phyloP scores from a whole-genome alignment of 805 yeast genomes.

The Martiniozyma abietophila region DNA sequence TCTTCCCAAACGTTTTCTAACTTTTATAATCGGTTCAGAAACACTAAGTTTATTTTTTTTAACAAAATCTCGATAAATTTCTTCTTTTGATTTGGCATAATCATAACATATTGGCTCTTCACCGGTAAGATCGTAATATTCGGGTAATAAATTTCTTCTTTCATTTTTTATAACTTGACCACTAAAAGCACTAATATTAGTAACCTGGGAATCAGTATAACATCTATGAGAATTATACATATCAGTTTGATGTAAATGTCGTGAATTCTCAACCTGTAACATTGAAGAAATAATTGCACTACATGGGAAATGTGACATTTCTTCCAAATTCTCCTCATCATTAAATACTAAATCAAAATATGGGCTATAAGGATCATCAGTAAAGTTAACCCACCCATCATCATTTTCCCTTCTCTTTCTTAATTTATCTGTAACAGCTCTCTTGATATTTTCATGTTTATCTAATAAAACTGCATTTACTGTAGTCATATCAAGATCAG shows the following conservation, averaged over 20 bases:
- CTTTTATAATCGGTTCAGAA: slow-evolving; percentile 45
- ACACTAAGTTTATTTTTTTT: slow-evolving; percentile 21
- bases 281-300: slow-evolving; percentile 67
- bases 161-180: slow-evolving; percentile 42
- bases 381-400: slow-evolving; percentile 69
- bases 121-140: slow-evolving; percentile 34
- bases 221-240: slow-evolving; percentile 38
- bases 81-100: slow-evolving; percentile 16
- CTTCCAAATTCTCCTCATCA: slow-evolving; percentile 33
- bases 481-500: slow-evolving; percentile 83
- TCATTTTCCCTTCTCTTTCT: slow-evolving; percentile 62
- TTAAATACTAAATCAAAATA: slow-evolving; percentile 59
- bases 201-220: slow-evolving; percentile 22
- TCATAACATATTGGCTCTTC: slow-evolving; percentile 17
- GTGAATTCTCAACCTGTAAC: slow-evolving; percentile 56
- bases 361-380: slow-evolving; percentile 83
- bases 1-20: slow-evolving; percentile 72
- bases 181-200: slow-evolving; percentile 35
- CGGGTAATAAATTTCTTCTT: slow-evolving; percentile 27
- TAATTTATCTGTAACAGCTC: slow-evolving; percentile 80
- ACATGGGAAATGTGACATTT: slow-evolving; percentile 62
- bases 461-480: slow-evolving; percentile 66
- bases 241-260: slow-evolving; percentile 38
- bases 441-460: slow-evolving; percentile 67
- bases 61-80: slow-evolving; percentile 9